phyloP scores from a whole-genome alignment of 768 basidiomycete genomes.

The Leccinum truebloodii region DNA sequence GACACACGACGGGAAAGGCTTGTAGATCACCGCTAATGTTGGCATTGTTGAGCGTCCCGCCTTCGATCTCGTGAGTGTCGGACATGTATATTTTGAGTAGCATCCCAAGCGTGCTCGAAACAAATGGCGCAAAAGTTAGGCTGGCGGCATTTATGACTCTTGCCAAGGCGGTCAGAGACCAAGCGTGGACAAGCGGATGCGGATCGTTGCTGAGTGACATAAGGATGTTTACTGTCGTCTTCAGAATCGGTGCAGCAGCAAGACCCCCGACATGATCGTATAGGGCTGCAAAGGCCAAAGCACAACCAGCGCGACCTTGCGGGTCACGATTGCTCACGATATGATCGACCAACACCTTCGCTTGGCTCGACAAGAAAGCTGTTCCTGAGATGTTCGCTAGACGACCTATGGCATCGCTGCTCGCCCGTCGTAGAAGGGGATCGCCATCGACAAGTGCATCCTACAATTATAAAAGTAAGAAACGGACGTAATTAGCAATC shows the following conservation, averaged over 20 bases:
- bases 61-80: slow-evolving; percentile 92
- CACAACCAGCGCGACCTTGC: slow-evolving; percentile 89
- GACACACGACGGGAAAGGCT: slow-evolving; percentile 88
- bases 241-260: slow-evolving; percentile 91
- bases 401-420: slow-evolving; percentile 88
- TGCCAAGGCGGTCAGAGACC: slow-evolving; percentile 83
- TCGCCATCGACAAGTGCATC: slow-evolving; percentile 84
- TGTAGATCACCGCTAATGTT: slow-evolving; percentile 91
- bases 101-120: slow-evolving; percentile 86
- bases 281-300: slow-evolving; percentile 88
- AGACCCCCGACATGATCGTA: slow-evolving; percentile 91
- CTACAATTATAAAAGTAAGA: slow-evolving; percentile 36
- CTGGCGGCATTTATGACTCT: slow-evolving; percentile 90
- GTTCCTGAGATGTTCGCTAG: slow-evolving; percentile 82
- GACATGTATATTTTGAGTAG: slow-evolving; percentile 86
- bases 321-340: slow-evolving; percentile 95
- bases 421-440: slow-evolving; percentile 67
- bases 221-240: slow-evolving; percentile 92
- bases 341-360: slow-evolving; percentile 89
- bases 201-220: slow-evolving; percentile 96
- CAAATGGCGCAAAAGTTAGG: slow-evolving; percentile 86
- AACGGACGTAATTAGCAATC: slow-evolving; percentile 9
- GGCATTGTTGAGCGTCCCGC: slow-evolving; percentile 77
- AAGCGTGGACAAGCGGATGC: slow-evolving; percentile 95
- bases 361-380: slow-evolving; percentile 79